Conservation (phyloP, 2,329 filamentous ascomycete species). For the Harringtonia aguacate region DNA sequence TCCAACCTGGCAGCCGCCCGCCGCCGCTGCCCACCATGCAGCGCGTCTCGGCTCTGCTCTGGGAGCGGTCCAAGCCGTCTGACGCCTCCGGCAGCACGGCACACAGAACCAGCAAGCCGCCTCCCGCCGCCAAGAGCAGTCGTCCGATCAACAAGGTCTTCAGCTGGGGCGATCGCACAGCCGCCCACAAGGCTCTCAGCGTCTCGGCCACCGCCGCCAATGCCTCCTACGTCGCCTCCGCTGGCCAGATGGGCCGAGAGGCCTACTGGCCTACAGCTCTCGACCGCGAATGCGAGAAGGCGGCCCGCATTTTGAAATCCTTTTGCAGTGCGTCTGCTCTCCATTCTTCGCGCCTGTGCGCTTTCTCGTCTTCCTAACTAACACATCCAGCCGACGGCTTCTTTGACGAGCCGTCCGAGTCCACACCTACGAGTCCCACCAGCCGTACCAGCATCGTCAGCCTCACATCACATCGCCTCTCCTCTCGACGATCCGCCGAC, state of each 20-base stretch:
- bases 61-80: constrained; percentile 18
- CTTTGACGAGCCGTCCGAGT: constrained; percentile 31
- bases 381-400: constrained; percentile 41
- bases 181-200: constrained; percentile 4
- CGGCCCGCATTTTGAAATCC: constrained; percentile 62
- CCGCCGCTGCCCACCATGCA: constrained; percentile 23
- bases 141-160: constrained; percentile 19
- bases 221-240: constrained; percentile 34
- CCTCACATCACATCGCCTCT: constrained; percentile 7
- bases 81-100: constrained; percentile 5
- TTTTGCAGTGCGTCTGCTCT: constrained; percentile 70
- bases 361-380: constrained; percentile 29
- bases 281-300: constrained; percentile 69
- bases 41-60: constrained; percentile 32
- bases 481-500: constrained; percentile 5
- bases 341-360: constrained; percentile 23
- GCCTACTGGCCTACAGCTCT: constrained; percentile 68
- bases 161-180: constrained; percentile 18
- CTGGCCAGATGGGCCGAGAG: constrained; percentile 46
- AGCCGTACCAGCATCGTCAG: constrained; percentile 10
- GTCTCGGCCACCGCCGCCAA: constrained; percentile 10
- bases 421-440: constrained; percentile 16
- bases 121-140: constrained; percentile 1
- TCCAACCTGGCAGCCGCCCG: not conserved
- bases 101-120: not conserved